Conservation (phyloP, 768 basidiomycete species). For the Sarcodon aspratus region DNA sequence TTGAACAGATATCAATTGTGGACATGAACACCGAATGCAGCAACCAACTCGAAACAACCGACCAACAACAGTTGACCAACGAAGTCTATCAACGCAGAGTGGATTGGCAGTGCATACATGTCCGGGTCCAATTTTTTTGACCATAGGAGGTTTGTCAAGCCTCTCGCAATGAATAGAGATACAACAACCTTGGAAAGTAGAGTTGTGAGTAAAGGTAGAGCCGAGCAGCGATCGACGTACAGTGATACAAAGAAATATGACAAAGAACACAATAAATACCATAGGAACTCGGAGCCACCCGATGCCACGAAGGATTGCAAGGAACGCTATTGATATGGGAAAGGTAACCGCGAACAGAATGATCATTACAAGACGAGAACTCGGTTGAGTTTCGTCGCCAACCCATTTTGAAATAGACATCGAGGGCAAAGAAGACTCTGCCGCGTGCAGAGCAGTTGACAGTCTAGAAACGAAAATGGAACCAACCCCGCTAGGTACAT, state of each 20-base stretch:
- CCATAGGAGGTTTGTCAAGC: conserved; percentile 73
- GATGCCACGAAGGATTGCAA: conserved; percentile 47
- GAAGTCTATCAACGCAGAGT: conserved; percentile 82
- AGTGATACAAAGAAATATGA: conserved; percentile 64
- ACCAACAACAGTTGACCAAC: conserved; percentile 75
- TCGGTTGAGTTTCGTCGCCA: conserved; percentile 10
- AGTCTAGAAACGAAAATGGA: conserved; percentile 86
- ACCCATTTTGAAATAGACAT: conserved; percentile 4
- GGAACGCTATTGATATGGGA: conserved; percentile 73
- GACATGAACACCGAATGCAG: conserved; percentile 20
- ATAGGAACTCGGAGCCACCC: conserved; percentile 74
- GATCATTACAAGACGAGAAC: conserved; percentile 42
- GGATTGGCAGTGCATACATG: conserved; percentile 87
- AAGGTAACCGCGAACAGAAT: conserved; percentile 67
- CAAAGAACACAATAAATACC: conserved; percentile 54
- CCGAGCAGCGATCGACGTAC: conserved; percentile 33
- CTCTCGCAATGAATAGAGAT: conserved; percentile 57
- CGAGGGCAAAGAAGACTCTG: conserved; percentile 13
- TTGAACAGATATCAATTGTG: too few species aligned
- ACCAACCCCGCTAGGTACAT: conserved; percentile 82
- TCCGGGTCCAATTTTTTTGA: conserved; percentile 72
- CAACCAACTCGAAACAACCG: conserved; percentile 58
- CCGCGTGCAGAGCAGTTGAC: conserved; percentile 78
- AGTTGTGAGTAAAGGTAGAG: neutral
- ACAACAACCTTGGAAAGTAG: conserved; percentile 40